Conservation (phyloP, 2,329 filamentous ascomycete species). For the Alternaria consortialis region DNA sequence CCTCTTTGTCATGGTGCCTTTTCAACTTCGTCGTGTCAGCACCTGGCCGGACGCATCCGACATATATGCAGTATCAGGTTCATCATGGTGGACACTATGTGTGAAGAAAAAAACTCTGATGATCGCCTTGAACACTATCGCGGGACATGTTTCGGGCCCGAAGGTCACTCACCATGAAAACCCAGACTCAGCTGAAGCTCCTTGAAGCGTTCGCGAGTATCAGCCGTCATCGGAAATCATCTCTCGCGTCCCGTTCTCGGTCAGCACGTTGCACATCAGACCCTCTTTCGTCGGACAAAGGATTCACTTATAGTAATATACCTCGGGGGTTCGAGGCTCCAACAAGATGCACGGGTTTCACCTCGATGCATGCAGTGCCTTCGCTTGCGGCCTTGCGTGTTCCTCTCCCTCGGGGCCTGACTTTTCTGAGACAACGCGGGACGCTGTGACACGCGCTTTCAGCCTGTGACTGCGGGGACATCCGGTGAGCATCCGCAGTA, state of each 20-base stretch:
- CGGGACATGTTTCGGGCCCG: conserved; percentile 7
- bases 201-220: conserved; percentile 8
- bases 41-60: conserved; percentile 28
- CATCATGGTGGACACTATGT: conserved; percentile 9
- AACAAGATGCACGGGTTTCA: conserved; percentile 15
- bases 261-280: conserved; percentile 13
- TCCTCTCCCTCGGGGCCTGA: conserved; percentile 5
- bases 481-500: conserved; percentile 9
- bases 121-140: neutral
- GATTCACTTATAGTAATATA: conserved; percentile 16
- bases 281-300: conserved; percentile 12
- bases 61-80: conserved; percentile 10
- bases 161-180: conserved; percentile 17
- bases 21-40: conserved; percentile 8
- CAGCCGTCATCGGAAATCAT: conserved; percentile 3
- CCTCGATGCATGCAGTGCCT: conserved; percentile 4
- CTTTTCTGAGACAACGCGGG: conserved; percentile 18
- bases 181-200: neutral
- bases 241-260: conserved; percentile 6
- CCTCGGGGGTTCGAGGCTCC: conserved; percentile 9
- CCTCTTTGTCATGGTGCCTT: conserved; percentile 23
- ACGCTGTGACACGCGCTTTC: conserved; percentile 16
- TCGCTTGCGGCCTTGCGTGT: conserved; percentile 13
- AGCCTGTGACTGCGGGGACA: conserved; percentile 14
- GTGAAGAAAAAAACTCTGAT: conserved; percentile 13